A percentile compares a stretch with the other conserved stretches of the same genome.
Conservation (phyloP, 1,139 yeast species). For the Arxiozyma bovina region DNA sequence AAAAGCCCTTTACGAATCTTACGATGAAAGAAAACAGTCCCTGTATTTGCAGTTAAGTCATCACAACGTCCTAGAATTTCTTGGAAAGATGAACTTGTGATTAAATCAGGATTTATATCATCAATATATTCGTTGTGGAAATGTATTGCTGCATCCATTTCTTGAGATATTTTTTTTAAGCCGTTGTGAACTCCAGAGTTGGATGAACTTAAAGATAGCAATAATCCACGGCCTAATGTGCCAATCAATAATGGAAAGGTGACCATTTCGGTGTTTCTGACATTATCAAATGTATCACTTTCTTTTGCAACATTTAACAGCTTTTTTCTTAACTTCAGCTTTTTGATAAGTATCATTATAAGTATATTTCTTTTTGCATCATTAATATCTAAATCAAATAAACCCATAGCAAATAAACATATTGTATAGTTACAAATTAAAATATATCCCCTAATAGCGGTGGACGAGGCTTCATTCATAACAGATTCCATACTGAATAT, state of each 20-base stretch:
- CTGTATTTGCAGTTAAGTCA: constrained; percentile 46
- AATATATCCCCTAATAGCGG: constrained; percentile 17
- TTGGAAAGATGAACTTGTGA: constrained; percentile 41
- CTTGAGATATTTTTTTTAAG: constrained; percentile 12
- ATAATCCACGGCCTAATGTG: constrained; percentile 22
- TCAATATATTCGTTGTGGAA: constrained; percentile 15
- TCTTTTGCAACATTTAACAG: constrained; percentile 15
- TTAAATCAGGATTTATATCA: constrained; percentile 13
- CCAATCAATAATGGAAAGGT: constrained; percentile 23
- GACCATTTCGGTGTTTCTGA: constrained; percentile 14
- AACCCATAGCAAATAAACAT: constrained; percentile 21
- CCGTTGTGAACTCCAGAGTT: constrained; percentile 16
- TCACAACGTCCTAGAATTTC: constrained; percentile 45
- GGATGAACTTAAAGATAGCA: constrained; percentile 21
- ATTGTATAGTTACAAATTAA: constrained; percentile 18
- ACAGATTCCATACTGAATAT: constrained; percentile 18
- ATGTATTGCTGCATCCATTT: constrained; percentile 10
- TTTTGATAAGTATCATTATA: constrained; percentile 19
- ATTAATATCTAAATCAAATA: constrained; percentile 21
- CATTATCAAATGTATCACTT: constrained; percentile 8
- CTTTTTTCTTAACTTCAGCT: constrained; percentile 19
- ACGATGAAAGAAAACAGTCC: constrained; percentile 69
- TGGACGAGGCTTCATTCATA: constrained; percentile 10
- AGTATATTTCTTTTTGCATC: constrained; percentile 20
- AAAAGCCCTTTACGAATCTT: constrained; percentile 49